Evolutionary conservation across 2,329 filamentous ascomycete species (phyloP).

Genomic region (Colletotrichum sp.): DNA sequence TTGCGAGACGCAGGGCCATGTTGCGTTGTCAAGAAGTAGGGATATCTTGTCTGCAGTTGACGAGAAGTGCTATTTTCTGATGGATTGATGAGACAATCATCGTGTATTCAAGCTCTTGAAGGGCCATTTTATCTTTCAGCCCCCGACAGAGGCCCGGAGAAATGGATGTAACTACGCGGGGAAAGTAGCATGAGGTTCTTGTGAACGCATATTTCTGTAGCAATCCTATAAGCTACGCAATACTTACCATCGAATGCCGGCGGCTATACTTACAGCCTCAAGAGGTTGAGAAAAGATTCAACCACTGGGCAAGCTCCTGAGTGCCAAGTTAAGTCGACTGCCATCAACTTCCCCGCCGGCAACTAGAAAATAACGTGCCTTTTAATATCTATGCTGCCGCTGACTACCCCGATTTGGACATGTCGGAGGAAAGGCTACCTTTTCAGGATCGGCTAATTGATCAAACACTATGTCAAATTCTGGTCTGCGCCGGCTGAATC

Average conservation of each 20-base stretch:
- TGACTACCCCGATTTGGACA: neutral
- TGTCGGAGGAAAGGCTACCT: neutral
- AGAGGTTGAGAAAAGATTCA: neutral
- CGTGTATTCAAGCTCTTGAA: neutral
- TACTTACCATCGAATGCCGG: neutral
- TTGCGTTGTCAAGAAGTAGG: neutral
- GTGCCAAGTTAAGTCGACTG: neutral
- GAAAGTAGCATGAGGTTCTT: neutral
- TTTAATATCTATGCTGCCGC: neutral
- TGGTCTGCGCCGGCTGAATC: slow-evolving; percentile 4
- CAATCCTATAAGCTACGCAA: neutral
- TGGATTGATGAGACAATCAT: neutral
- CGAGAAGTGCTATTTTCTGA: neutral
- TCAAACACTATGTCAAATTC: neutral
- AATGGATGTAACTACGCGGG: neutral
- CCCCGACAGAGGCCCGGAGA: neutral
- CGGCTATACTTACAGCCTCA: neutral
- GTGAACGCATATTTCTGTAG: neutral
- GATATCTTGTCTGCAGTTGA: neutral
- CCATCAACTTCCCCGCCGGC: neutral
- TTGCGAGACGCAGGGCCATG: neutral
- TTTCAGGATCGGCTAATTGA: neutral
- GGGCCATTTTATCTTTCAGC: neutral
- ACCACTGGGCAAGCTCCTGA: neutral
- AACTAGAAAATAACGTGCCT: neutral